These are phyloP conservation scores for Zymoseptoria tritici DNA, from an alignment of 2,329 filamentous ascomycete genomes.

Conservation along the genomic window DNA sequence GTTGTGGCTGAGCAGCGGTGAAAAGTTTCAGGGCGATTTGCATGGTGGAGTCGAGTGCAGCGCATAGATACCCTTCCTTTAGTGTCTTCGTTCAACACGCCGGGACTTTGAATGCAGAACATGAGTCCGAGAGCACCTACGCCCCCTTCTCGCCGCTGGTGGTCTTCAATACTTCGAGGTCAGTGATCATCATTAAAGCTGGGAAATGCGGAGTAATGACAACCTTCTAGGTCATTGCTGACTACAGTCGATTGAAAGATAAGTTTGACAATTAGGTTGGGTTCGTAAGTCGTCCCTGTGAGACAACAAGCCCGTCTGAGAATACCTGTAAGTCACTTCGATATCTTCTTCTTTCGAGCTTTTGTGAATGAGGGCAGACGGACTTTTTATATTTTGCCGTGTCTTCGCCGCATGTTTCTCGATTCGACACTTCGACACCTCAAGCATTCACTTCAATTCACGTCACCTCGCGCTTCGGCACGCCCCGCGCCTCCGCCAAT, in stretches of 20 bases:
- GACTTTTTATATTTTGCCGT: too few relatives aligned
- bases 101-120: not conserved
- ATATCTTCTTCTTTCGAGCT: too few relatives aligned
- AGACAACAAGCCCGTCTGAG: not conserved
- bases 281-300: not conserved
- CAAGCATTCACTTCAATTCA: not conserved
- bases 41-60: slow-evolving; percentile 1
- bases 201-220: not conserved
- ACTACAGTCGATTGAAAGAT: not conserved
- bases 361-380: too few relatives aligned
- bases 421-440: not conserved
- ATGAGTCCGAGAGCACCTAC: not conserved
- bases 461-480: not conserved
- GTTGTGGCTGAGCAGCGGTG: not conserved
- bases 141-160: too few relatives aligned
- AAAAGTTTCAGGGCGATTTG: not conserved
- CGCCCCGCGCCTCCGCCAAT: not conserved
- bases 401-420: too few relatives aligned
- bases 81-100: slow-evolving; percentile 9
- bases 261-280: not conserved
- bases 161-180: not conserved
- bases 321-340: not conserved
- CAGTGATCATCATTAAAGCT: not conserved
- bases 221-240: not conserved
- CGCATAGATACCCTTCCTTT: slow-evolving; percentile 7